Percentiles rank a stretch among this genome's conserved stretches.
Evolutionary conservation across 306 rosid species (phyloP).

Genomic region (Medicago truncatula): MtrunA17r5.0-ANR NC_053046.1:6347001-6347500

Average conservation of each 20-base stretch:
- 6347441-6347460: not conserved
- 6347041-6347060: constrained; percentile 44
- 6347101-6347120: not conserved
- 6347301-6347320: constrained; percentile 20
- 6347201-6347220: constrained; percentile 38
- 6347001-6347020: constrained; percentile 11
- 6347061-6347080: constrained; percentile 5
- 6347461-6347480: not conserved
- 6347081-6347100: not conserved
- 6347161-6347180: constrained; percentile 35
- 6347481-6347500: constrained; percentile 46
- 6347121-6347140: constrained; percentile 7
- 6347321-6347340: not conserved
- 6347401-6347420: too few relatives aligned
- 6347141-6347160: constrained; percentile 7
- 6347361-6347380: too few relatives aligned
- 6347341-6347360: not conserved
- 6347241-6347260: constrained; percentile 39
- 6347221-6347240: constrained; percentile 23
- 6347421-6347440: too few relatives aligned
- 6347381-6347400: too few relatives aligned
- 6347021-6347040: constrained; percentile 48
- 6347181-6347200: constrained; percentile 2
- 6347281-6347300: constrained; percentile 16
- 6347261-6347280: constrained; percentile 40